These are phyloP conservation scores for Vanilla planifolia DNA, from an alignment of 106 monocot species.

Conservation along the genomic window DNA sequence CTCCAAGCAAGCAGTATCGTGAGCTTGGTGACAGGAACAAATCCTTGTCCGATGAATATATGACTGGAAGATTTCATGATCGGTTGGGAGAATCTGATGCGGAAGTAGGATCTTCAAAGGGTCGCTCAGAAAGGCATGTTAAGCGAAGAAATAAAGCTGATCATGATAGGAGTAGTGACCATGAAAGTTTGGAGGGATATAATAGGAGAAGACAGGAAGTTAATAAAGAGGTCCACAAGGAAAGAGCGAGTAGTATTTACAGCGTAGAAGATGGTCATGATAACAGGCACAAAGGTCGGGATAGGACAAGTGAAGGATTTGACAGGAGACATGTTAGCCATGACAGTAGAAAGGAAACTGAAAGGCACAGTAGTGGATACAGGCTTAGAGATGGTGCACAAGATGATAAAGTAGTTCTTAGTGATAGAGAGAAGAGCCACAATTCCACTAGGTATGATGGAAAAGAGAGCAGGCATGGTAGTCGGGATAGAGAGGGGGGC, in stretches of 20 bases:
- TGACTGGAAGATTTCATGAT: conserved; percentile 19
- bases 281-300: conserved; percentile 9
- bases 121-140: not conserved
- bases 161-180: conserved; percentile 11
- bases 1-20: conserved; percentile 5
- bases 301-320: conserved; percentile 11
- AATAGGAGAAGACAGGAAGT: conserved; percentile 3
- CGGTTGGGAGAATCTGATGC: not conserved
- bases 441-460: conserved; percentile 35
- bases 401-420: too few species aligned
- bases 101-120: not conserved
- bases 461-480: conserved; percentile 9
- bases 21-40: conserved; percentile 21
- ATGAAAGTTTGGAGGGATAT: conserved; percentile 14
- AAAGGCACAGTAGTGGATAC: conserved; percentile 3
- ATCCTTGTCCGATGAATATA: conserved; percentile 18
- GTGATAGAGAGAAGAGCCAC: conserved; percentile 39
- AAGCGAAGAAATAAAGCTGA: conserved; percentile 4
- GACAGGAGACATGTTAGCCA: conserved; percentile 1
- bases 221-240: conserved; percentile 14
- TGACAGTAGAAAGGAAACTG: not conserved
- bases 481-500: conserved; percentile 20
- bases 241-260: conserved; percentile 17
- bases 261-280: conserved; percentile 1
- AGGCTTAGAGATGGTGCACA: conserved; percentile 8